Evolutionary conservation across 768 basidiomycete genomes (phyloP).

Genomic region (Xerocomus spinulosus): DNA sequence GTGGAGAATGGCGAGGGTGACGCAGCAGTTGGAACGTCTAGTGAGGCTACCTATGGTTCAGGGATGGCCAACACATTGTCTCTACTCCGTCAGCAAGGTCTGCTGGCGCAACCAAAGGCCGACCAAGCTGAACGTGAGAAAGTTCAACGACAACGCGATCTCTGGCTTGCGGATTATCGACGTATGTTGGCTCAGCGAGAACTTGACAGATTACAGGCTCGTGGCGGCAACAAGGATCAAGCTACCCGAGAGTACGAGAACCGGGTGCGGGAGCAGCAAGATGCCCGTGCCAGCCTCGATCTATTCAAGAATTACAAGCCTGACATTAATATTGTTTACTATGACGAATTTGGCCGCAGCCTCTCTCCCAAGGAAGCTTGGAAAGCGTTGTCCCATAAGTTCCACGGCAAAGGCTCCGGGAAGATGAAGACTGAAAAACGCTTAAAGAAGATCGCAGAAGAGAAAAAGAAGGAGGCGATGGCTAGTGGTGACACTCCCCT

Average conservation of each 20-base stretch:
- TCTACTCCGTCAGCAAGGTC: constrained; percentile 89
- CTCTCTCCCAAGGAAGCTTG: constrained; percentile 95
- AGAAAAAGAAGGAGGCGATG: constrained; percentile 93
- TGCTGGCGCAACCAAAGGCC: constrained; percentile 58
- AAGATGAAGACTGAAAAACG: constrained; percentile 97
- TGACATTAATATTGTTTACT: constrained; percentile 92
- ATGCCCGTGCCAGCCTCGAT: constrained; percentile 76
- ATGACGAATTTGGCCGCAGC: constrained; percentile 89
- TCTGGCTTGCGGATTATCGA: constrained; percentile 88
- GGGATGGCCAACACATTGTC: constrained; percentile 89
- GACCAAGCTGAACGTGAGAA: constrained; percentile 75
- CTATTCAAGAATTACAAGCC: constrained; percentile 94
- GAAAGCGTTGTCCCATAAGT: constrained; percentile 96
- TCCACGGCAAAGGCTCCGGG: constrained; percentile 97
- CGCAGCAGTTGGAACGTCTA: constrained; percentile 53
- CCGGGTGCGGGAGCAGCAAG: constrained; percentile 84
- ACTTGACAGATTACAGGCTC: constrained; percentile 66
- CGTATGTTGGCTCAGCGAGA: constrained; percentile 73
- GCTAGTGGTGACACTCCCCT: constrained; percentile 91
- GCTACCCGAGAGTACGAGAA: constrained; percentile 94
- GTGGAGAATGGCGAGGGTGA: constrained; percentile 30
- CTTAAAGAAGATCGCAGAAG: constrained; percentile 95
- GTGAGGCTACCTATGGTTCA: constrained; percentile 73
- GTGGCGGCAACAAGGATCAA: constrained; percentile 86
- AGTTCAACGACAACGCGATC: constrained; percentile 77